Conservation (phyloP, 441 rosid genomes). For the Bocquillonia castaneifolia region DNA sequence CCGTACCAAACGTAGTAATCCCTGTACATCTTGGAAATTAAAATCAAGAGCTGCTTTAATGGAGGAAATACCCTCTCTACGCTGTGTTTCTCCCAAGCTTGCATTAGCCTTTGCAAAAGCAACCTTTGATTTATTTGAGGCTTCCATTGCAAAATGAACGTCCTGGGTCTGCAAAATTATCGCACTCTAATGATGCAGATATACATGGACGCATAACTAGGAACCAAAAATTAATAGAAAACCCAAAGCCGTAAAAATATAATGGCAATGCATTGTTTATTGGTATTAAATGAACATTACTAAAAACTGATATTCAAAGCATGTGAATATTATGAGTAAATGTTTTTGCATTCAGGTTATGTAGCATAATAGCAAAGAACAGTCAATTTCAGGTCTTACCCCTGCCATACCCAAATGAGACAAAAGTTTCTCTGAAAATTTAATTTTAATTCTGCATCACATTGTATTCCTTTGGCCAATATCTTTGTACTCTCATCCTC, state of each 20-base stretch:
- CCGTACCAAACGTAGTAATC: constrained; percentile 69
- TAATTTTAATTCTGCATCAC: background rate
- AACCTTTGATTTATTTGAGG: constrained; percentile 69
- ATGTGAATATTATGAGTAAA: background rate
- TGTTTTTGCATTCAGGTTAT: background rate
- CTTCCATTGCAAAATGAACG: constrained; percentile 81
- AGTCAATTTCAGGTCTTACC: background rate
- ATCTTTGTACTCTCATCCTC: constrained; percentile 10
- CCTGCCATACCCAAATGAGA: background rate
- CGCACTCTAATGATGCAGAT: constrained; percentile 16
- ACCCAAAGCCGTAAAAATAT: background rate
- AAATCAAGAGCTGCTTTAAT: constrained; percentile 88
- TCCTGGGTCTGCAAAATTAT: constrained; percentile 66
- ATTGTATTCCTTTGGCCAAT: background rate
- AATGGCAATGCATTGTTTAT: background rate
- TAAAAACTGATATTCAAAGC: background rate
- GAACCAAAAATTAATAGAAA: background rate
- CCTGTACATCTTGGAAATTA: constrained; percentile 86
- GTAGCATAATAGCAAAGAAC: background rate
- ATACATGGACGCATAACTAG: background rate
- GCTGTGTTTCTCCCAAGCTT: constrained; percentile 44
- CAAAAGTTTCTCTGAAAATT: background rate
- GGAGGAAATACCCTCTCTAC: constrained; percentile 52
- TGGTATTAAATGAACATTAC: background rate
- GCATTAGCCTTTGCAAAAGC: constrained; percentile 58